These are phyloP conservation scores for Leccinum uliginosum DNA, from an alignment of 768 basidiomycete genomes.

Conservation along the genomic window DNA sequence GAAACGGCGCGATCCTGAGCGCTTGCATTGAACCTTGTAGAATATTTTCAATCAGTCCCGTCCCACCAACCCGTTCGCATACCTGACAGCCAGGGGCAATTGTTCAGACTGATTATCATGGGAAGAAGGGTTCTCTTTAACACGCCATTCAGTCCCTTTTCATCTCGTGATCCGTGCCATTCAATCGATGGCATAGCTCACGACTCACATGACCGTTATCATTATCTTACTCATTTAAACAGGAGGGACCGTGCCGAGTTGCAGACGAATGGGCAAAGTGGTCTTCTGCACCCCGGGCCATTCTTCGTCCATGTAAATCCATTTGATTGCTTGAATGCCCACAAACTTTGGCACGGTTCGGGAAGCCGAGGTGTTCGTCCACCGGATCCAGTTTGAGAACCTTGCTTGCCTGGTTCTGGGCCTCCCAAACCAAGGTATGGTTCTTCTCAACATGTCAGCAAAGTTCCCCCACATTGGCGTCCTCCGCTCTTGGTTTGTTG, in stretches of 20 bases:
- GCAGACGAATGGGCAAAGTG: background rate
- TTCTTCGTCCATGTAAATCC: background rate
- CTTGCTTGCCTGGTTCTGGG: constrained; percentile 11
- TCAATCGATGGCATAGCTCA: background rate
- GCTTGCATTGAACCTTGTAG: background rate
- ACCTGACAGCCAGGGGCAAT: background rate
- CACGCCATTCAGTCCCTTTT: background rate
- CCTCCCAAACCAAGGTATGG: constrained; percentile 10
- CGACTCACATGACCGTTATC: background rate
- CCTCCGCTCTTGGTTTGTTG: background rate
- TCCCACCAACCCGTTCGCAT: background rate
- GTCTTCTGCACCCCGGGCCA: background rate
- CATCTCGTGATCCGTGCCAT: constrained; percentile 4
- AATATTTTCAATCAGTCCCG: background rate
- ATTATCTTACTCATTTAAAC: background rate
- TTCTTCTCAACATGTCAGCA: constrained; percentile 11
- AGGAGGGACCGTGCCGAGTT: background rate
- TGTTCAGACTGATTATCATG: background rate
- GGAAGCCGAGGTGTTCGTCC: constrained; percentile 5
- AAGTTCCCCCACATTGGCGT: constrained; percentile 4
- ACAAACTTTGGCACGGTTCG: constrained; percentile 2
- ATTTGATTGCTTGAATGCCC: constrained; percentile 5
- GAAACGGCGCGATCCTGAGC: background rate
- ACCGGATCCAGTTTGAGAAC: constrained; percentile 21
- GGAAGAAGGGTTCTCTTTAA: background rate